Evolutionary conservation across 495 filamentous ascomycete genomes (phyloP), one percentile per base, ranked within the genome.

Genomic region (Aspergillus leporis): DNA sequence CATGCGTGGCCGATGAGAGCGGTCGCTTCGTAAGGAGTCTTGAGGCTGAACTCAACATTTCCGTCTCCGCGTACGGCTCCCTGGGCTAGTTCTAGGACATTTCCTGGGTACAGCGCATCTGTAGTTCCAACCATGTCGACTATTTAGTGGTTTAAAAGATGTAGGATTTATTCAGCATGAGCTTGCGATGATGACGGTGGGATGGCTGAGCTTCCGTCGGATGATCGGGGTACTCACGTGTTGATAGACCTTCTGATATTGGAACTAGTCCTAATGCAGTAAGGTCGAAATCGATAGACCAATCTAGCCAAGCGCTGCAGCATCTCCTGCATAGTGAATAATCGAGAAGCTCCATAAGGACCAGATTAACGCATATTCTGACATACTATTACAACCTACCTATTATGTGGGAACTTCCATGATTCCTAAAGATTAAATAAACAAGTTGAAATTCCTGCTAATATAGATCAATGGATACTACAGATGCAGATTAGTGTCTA

Each of bases 1-100:
- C 86, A 90, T 28, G 90, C 91, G 70, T 98, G 93, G 41, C 84
- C 79, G 63, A 94, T 87, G 40, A 98, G 83, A 10, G 92, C 91
- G 59, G 96, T 75, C 43, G 90, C 91, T 74, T 98, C 95, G 71
- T 89, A 89, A 2, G 90, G 80, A 66, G 83, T 88, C 62, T 87
- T 89, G 55, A 98, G 75, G 58, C 86, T 81, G 70, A 67, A 59
- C 52, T 70, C 66, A 14, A 55, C 58, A 32, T 63, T 64, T 55
- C 55, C 62, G 45, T 66, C 66, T 13, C 64, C 49, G 25, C 63
- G 58, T 12, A 80, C 61, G 61, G 75, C 74, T 58, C 50, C 60
- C 32, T 62, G 63, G 12, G 72, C 75, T 28, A 77, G 59, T 19
- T 62, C 66, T 41, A 80, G 55, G 49, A 80, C 62, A 43, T 70